A percentile compares a stretch with the other conserved stretches of the same genome.
Conservation (phyloP, 192 early-diverging fungal species). For the Entrophospora sp. region DNA sequence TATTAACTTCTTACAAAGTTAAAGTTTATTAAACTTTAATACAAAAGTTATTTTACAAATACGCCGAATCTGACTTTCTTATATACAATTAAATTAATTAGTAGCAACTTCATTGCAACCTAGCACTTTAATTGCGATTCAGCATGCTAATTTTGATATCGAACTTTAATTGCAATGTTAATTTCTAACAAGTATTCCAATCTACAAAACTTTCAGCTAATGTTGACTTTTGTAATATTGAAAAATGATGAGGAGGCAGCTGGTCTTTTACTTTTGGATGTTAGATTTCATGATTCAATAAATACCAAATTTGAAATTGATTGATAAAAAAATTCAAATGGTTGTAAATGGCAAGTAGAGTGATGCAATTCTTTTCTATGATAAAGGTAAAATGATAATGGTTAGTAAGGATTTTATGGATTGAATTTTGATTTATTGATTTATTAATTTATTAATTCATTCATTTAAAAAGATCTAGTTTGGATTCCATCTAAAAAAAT, state of each 20-base stretch:
- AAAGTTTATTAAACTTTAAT: too few relatives aligned
- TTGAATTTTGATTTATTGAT: too few relatives aligned
- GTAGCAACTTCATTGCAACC: too few relatives aligned
- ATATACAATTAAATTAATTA: too few relatives aligned
- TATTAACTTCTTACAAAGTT: too few relatives aligned
- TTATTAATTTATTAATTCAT: background rate
- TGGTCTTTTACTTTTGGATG: constrained; percentile 25
- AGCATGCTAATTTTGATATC: too few relatives aligned
- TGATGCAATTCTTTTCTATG: constrained; percentile 26
- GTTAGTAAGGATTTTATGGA: background rate
- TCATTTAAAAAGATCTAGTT: background rate
- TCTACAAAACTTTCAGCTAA: constrained; percentile 14
- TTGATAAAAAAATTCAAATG: constrained; percentile 31
- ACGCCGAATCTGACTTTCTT: too few relatives aligned
- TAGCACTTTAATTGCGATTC: too few relatives aligned
- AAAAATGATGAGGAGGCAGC: constrained; percentile 24
- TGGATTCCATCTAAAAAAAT: background rate
- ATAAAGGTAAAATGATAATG: constrained; percentile 14
- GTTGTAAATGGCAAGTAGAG: constrained; percentile 20
- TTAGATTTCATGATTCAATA: constrained; percentile 24
- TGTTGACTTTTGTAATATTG: constrained; percentile 17
- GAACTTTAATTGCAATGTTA: too few relatives aligned
- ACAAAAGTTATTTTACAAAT: too few relatives aligned
- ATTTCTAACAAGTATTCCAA: constrained; percentile 11
- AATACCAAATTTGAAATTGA: constrained; percentile 11